These are phyloP conservation scores for Trichosanthes truncata DNA, from an alignment of 306 rosid genomes.

Conservation along the genomic window DNA sequence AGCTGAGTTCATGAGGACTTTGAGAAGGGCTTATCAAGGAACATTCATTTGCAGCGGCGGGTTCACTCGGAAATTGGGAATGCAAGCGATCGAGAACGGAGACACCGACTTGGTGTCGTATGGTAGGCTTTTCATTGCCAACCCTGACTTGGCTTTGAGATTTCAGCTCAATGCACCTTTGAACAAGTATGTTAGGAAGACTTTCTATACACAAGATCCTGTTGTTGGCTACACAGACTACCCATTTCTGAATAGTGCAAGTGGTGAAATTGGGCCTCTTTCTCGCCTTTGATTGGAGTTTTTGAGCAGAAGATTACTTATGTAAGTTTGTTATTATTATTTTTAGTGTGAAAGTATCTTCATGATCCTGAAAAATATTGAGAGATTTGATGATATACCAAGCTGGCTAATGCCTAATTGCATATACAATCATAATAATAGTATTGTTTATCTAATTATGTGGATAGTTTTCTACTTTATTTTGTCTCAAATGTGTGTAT, in stretches of 20 bases:
- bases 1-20: slow-evolving; percentile 35
- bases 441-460: background rate
- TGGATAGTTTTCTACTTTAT: background rate
- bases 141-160: slow-evolving; percentile 63
- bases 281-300: slow-evolving; percentile 42
- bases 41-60: slow-evolving; percentile 84
- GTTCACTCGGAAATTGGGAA: slow-evolving; percentile 60
- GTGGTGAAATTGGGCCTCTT: background rate
- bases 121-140: slow-evolving; percentile 67
- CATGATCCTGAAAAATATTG: background rate
- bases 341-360: background rate
- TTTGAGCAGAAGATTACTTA: background rate
- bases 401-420: background rate
- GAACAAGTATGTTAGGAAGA: slow-evolving; percentile 54
- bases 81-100: slow-evolving; percentile 52
- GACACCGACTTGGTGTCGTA: slow-evolving; percentile 74
- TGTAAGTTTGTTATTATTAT: background rate
- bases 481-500: no score
- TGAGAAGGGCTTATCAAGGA: slow-evolving; percentile 56
- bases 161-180: slow-evolving; percentile 57
- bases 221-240: slow-evolving; percentile 79
- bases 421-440: background rate
- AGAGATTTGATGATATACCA: background rate
- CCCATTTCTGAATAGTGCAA: slow-evolving; percentile 37
- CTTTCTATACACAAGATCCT: slow-evolving; percentile 76